Evolutionary conservation across 495 filamentous ascomycete species (phyloP).

Genomic region (Hypoxylon trugodes): DNA sequence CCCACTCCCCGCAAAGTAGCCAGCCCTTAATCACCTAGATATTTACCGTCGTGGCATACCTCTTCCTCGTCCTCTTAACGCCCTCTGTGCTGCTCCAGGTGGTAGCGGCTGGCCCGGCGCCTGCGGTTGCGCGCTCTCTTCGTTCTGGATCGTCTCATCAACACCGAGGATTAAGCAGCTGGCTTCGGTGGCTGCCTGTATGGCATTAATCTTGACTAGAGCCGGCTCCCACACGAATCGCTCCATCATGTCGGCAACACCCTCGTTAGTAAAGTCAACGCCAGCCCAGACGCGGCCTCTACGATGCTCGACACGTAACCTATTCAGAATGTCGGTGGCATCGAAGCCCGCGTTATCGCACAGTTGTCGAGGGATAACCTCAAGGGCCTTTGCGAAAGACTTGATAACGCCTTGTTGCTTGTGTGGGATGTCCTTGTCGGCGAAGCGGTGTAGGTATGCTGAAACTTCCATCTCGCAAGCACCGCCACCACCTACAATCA

Average conservation of each 20-base stretch:
- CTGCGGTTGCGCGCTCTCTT: slow-evolving; percentile 85
- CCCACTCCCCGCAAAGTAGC: slow-evolving; percentile 5
- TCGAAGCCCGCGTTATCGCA: slow-evolving; percentile 99
- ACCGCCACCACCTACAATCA: slow-evolving; percentile 94
- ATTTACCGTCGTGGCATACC: slow-evolving; percentile 86
- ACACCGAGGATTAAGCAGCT: slow-evolving; percentile 94
- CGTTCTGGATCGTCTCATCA: slow-evolving; percentile 97
- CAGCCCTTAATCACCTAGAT: background rate
- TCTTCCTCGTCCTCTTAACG: slow-evolving; percentile 81
- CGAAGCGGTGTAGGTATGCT: slow-evolving; percentile 87
- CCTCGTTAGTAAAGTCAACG: slow-evolving; percentile 93
- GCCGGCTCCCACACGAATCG: slow-evolving; percentile 97
- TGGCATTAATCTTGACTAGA: slow-evolving; percentile 95
- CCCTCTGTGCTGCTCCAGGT: slow-evolving; percentile 91
- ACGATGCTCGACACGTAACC: slow-evolving; percentile 90
- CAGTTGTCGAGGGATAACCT: slow-evolving; percentile 94
- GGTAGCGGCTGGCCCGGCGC: slow-evolving; percentile 80
- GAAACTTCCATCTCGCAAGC: slow-evolving; percentile 97
- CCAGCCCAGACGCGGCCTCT: slow-evolving; percentile 93
- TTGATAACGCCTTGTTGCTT: slow-evolving; percentile 98
- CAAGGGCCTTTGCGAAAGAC: slow-evolving; percentile 94
- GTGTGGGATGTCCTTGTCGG: slow-evolving; percentile 88
- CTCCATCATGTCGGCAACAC: slow-evolving; percentile 89
- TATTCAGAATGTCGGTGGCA: slow-evolving; percentile 95
- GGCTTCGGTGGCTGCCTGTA: slow-evolving; percentile 95